A percentile compares a stretch with the other conserved stretches of the same genome.
phyloP scores from a whole-genome alignment of 2,329 filamentous ascomycete species.

The Fusarium sp. region DNA sequence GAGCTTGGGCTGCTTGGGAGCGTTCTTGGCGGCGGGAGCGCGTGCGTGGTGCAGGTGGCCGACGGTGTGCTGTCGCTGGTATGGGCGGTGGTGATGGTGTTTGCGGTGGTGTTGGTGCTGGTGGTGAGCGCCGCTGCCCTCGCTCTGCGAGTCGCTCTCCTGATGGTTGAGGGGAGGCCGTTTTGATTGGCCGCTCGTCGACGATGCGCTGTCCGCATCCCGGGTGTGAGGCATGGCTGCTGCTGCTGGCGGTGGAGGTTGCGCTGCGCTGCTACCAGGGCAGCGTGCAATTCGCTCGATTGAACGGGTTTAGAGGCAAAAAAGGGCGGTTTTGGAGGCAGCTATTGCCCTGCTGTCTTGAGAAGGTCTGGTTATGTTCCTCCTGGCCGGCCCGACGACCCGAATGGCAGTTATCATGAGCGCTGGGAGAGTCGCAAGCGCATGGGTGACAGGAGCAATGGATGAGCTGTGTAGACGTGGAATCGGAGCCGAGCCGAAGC shows the following conservation, averaged over 20 bases:
- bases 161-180: conserved; percentile 59
- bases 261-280: neutral
- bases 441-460: conserved; percentile 8
- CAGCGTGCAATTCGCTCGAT: conserved; percentile 17
- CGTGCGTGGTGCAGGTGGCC: conserved; percentile 66
- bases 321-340: conserved; percentile 12
- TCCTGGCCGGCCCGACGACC: conserved; percentile 36
- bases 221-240: conserved; percentile 61
- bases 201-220: conserved; percentile 64
- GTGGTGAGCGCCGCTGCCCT: conserved; percentile 49
- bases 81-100: conserved; percentile 52
- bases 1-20: conserved; percentile 64
- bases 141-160: conserved; percentile 56
- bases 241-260: conserved; percentile 40
- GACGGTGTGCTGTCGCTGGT: conserved; percentile 55
- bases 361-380: conserved; percentile 34
- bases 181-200: conserved; percentile 70
- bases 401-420: conserved; percentile 40
- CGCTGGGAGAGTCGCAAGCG: conserved; percentile 21
- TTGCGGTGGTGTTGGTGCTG: conserved; percentile 51
- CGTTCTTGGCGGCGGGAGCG: conserved; percentile 67
- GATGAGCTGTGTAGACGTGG: conserved; percentile 11
- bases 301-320: conserved; percentile 12
- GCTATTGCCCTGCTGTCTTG: conserved; percentile 30
- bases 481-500: conserved; percentile 9